A percentile compares a stretch with the other conserved stretches of the same genome.
These are phyloP conservation scores for Santalum album DNA, from an alignment of 164 flowering plant species.

Conservation along the genomic window DNA sequence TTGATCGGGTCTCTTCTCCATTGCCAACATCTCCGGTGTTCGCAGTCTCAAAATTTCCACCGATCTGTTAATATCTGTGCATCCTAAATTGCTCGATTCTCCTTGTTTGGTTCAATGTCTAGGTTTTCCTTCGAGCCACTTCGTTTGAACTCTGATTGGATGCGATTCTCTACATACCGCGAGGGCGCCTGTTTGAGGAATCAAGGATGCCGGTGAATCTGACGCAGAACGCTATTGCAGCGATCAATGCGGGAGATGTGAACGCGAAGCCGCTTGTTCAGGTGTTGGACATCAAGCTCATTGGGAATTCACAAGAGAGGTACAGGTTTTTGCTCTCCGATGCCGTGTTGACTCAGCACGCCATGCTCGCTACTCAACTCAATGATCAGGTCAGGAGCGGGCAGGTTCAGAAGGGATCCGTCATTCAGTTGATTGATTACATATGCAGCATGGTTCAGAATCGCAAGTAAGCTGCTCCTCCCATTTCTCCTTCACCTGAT, in stretches of 20 bases:
- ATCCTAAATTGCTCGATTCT: too few relatives aligned
- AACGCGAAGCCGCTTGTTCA: constrained; percentile 85
- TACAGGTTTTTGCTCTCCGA: constrained; percentile 75
- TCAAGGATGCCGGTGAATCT: constrained; percentile 60
- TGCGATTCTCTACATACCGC: not conserved
- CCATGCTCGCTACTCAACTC: constrained; percentile 90
- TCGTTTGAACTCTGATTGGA: too few relatives aligned
- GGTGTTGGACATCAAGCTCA: constrained; percentile 60
- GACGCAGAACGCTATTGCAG: constrained; percentile 66
- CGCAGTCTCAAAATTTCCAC: too few relatives aligned
- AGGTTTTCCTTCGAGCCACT: too few relatives aligned
- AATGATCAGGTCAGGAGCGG: constrained; percentile 60
- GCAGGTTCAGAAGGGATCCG: constrained; percentile 56
- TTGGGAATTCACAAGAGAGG: constrained; percentile 55
- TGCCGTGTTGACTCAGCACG: constrained; percentile 54
- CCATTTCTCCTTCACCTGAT: not conserved
- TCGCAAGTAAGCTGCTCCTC: constrained; percentile 50
- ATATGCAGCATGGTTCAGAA: constrained; percentile 65
- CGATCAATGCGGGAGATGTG: constrained; percentile 61
- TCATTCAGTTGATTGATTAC: constrained; percentile 84
- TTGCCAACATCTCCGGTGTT: too few relatives aligned
- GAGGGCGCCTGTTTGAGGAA: not conserved
- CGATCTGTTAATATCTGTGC: too few relatives aligned
- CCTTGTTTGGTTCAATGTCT: too few relatives aligned
- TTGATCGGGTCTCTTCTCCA: too few relatives aligned